phyloP scores from a whole-genome alignment of 805 yeast species.

The Candida piceae region DNA sequence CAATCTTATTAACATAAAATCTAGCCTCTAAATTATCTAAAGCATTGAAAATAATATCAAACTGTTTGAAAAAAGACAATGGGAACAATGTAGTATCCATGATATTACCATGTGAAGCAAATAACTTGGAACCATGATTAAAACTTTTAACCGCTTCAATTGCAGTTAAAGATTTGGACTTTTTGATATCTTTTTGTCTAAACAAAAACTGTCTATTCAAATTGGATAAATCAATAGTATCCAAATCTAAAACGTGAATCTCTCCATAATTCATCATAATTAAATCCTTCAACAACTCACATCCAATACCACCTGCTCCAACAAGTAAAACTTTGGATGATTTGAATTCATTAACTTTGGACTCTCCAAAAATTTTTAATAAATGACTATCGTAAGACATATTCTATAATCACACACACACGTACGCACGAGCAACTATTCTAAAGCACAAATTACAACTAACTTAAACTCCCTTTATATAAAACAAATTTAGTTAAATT shows the following conservation, averaged over 20 bases:
- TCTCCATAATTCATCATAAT: constrained; percentile 79
- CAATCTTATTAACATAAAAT: constrained; percentile 79
- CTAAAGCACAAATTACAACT: too few species aligned
- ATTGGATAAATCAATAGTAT: constrained; percentile 89
- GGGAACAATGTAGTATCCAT: constrained; percentile 73
- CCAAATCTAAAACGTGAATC: constrained; percentile 89
- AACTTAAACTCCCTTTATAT: too few species aligned
- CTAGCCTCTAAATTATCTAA: constrained; percentile 92
- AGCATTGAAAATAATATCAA: constrained; percentile 82
- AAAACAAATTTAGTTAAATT: too few species aligned
- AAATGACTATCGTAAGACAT: constrained; percentile 34
- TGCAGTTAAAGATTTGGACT: constrained; percentile 83
- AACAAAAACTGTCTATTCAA: constrained; percentile 91
- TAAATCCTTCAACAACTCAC: constrained; percentile 80
- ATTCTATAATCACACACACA: too few species aligned
- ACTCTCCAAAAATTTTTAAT: constrained; percentile 39
- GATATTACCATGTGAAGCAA: constrained; percentile 83
- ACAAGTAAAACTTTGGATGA: constrained; percentile 65
- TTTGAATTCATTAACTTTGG: constrained; percentile 26
- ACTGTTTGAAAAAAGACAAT: constrained; percentile 69
- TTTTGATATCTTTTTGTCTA: constrained; percentile 82
- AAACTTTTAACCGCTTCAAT: constrained; percentile 74
- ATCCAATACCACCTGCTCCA: constrained; percentile 97
- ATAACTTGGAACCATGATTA: constrained; percentile 57
- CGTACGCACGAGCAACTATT: too few species aligned